Percentiles rank a stretch among this genome's conserved stretches.
phyloP scores from a whole-genome alignment of 208 protist species.

The Leishmania lainsoni region DNA sequence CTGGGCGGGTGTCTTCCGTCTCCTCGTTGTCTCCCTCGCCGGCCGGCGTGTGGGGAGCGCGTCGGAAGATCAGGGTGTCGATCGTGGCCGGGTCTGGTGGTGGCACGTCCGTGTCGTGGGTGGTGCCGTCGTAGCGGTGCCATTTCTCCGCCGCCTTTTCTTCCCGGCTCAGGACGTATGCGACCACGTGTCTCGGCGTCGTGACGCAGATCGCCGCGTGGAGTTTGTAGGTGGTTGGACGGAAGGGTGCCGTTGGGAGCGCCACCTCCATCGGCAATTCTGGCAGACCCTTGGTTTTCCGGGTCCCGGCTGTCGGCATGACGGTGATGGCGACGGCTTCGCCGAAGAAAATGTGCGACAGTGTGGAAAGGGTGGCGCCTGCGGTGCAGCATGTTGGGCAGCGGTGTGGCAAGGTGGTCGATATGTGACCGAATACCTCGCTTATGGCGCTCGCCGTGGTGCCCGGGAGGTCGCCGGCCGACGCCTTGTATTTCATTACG shows the following conservation, averaged over 20 bases:
- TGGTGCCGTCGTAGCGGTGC: background rate
- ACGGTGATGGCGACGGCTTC: no score
- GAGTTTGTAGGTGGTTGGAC: background rate
- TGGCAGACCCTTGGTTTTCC: background rate
- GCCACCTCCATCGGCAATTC: background rate
- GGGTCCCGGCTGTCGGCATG: background rate
- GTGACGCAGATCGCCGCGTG: conserved; percentile 6
- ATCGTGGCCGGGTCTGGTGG: background rate
- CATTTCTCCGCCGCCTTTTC: background rate
- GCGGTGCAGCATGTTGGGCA: no score
- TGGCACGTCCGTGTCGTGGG: background rate
- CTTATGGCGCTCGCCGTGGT: no score
- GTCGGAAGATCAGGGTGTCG: background rate
- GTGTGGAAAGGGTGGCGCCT: no score
- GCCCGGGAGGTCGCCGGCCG: no score
- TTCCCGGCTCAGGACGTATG: background rate
- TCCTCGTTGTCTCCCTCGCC: background rate
- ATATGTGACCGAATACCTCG: no score
- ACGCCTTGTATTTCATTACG: no score
- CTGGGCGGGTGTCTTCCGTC: background rate
- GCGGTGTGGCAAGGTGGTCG: no score
- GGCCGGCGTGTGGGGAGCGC: background rate
- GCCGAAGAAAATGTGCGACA: no score
- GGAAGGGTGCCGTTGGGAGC: background rate
- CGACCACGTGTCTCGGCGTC: background rate